A percentile compares a stretch with the other conserved stretches of the same genome.
Evolutionary conservation across 495 filamentous ascomycete species (phyloP).

Genomic region (Tuber indicum): DNA sequence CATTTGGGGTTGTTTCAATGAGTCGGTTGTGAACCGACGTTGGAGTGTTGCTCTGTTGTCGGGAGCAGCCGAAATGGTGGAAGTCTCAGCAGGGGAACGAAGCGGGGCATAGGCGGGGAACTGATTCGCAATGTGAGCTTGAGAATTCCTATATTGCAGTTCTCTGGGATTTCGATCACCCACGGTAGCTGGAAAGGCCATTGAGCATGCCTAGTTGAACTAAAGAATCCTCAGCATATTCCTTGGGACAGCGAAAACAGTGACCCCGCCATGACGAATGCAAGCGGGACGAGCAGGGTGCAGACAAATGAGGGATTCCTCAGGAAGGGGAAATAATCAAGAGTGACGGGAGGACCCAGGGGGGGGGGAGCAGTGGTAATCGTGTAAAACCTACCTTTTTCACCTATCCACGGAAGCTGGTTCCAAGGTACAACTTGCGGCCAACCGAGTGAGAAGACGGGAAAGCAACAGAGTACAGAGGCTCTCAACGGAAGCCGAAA

Average conservation of each 20-base stretch:
- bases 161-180: constrained; percentile 41
- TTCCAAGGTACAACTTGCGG: constrained; percentile 30
- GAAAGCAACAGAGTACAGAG: constrained; percentile 36
- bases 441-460: constrained; percentile 34
- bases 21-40: constrained; percentile 89
- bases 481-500: constrained; percentile 27
- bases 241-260: constrained; percentile 19
- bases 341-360: not conserved
- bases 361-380: not conserved
- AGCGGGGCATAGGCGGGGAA: constrained; percentile 43
- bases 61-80: constrained; percentile 36
- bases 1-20: constrained; percentile 42
- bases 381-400: constrained; percentile 25
- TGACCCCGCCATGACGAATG: constrained; percentile 24
- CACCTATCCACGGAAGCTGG: constrained; percentile 16
- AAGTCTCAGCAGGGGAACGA: constrained; percentile 30
- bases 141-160: constrained; percentile 35
- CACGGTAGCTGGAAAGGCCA: constrained; percentile 41
- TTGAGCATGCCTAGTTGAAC: constrained; percentile 39
- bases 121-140: constrained; percentile 37
- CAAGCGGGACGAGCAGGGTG: constrained; percentile 12
- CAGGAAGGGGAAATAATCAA: constrained; percentile 8
- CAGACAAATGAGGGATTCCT: constrained; percentile 15
- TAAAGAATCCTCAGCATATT: constrained; percentile 30
- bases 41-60: constrained; percentile 59